Evolutionary conservation across 2,329 filamentous ascomycete genomes (phyloP), one percentile per base, ranked within the genome.

Genomic region (Colletotrichum orbiculare): DNA sequence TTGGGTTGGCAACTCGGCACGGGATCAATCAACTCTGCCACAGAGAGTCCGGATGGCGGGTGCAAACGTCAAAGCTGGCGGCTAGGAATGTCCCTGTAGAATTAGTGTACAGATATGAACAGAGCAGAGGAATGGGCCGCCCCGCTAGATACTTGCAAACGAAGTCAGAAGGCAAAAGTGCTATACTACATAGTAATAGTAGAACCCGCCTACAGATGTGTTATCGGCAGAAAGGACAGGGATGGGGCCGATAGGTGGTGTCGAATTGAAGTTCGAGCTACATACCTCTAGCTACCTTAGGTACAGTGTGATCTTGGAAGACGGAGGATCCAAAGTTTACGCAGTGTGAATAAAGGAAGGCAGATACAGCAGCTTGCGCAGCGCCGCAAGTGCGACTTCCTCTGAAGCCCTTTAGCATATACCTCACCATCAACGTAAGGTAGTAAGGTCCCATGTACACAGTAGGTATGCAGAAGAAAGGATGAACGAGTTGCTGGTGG

Each of bases 1-100:
- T 49, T 54, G 60, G 54, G 47, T 53, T 63, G 60, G 42, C 34
- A 46, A 25, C n/a, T 55, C 8, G 52, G 60, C 54, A 54, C 60
- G 55, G 55, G 56, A 54, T 54, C 39, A 43, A 43, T 42, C 34
- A 45, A 61, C 15, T 41, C 43, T 64, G 8, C 5, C 8, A 41
- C 15, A 48, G 37, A 13, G 39, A 53, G 25, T 39, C 42, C 47
- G 49, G 49, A 64, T 41, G 61, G 56, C 48, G 54, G 45, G 17
- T 46, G 55, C 47, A 50, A 49, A 54, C 33, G 49, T 52, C 45
- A 15, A 46, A 41, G 57, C 49, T 37, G 61, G 61, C 50, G 39
- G 56, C 61, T 60, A 45, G 56, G 56, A 50, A 38, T 17, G 43
- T n/a, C 61, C 49, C 46, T 46, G 61, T 11, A 55, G 45, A 37